phyloP scores from a whole-genome alignment of 805 yeast genomes.

The Scheffersomyces spartinae region DNA sequence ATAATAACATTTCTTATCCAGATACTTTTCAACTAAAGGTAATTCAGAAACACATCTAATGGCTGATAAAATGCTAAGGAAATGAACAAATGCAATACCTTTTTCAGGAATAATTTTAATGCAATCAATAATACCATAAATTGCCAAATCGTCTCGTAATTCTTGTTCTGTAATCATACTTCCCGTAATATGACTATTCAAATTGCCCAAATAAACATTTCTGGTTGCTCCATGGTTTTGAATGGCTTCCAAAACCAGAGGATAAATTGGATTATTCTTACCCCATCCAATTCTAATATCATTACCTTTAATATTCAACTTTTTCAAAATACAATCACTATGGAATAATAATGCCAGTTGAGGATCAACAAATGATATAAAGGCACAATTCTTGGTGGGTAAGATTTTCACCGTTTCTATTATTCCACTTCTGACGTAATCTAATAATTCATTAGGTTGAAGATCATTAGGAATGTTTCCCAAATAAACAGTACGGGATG shows the following conservation, averaged over 20 bases:
- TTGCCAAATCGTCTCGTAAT: constrained; percentile 50
- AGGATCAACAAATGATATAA: constrained; percentile 80
- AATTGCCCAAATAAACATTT: constrained; percentile 80
- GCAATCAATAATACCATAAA: constrained; percentile 77
- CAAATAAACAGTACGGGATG: constrained; percentile 79
- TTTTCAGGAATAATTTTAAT: constrained; percentile 70
- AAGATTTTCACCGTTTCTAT: constrained; percentile 69
- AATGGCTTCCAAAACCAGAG: constrained; percentile 66
- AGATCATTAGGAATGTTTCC: constrained; percentile 82
- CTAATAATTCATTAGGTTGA: constrained; percentile 70
- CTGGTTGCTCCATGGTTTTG: constrained; percentile 85
- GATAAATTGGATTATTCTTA: constrained; percentile 60
- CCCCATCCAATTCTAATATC: constrained; percentile 94
- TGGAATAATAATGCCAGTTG: constrained; percentile 84
- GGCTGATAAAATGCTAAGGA: constrained; percentile 77
- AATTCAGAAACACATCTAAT: constrained; percentile 71
- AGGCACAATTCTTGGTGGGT: constrained; percentile 84
- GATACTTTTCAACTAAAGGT: constrained; percentile 56
- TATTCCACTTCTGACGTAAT: constrained; percentile 85
- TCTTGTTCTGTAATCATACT: constrained; percentile 48
- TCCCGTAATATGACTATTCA: constrained; percentile 45
- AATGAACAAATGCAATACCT: constrained; percentile 86
- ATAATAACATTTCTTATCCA: constrained; percentile 69
- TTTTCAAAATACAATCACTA: constrained; percentile 82
- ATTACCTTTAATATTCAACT: constrained; percentile 67